phyloP scores from a whole-genome alignment of 768 basidiomycete genomes.

The Lactarius vividus region DNA sequence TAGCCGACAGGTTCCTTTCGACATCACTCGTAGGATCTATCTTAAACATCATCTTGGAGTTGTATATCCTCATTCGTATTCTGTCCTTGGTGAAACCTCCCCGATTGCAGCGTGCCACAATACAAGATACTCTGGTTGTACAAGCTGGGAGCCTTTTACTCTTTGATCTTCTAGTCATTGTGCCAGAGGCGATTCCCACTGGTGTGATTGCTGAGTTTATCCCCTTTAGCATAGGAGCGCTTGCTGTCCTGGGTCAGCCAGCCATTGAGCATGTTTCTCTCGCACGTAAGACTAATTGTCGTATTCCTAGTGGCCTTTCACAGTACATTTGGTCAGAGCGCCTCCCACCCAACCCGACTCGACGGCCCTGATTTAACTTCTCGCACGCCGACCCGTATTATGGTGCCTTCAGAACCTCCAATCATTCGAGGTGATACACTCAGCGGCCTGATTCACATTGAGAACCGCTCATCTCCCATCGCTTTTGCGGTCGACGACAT shows the following conservation, averaged over 20 bases:
- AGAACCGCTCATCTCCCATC: constrained; percentile 1
- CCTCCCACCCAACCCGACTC: not conserved
- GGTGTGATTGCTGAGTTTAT: constrained; percentile 41
- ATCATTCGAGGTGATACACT: not conserved
- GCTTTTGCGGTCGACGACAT: constrained; percentile 1
- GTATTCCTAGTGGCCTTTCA: constrained; percentile 29
- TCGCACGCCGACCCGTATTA: not conserved
- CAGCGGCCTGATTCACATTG: not conserved
- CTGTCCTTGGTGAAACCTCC: constrained; percentile 33
- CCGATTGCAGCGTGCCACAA: constrained; percentile 25
- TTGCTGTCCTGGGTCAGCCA: constrained; percentile 43
- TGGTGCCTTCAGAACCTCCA: not conserved
- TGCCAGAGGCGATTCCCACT: constrained; percentile 37
- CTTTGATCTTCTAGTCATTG: constrained; percentile 43
- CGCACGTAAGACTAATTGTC: constrained; percentile 7
- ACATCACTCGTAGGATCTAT: constrained; percentile 39
- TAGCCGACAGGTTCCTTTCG: constrained; percentile 38
- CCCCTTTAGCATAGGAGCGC: constrained; percentile 42
- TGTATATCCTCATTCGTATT: constrained; percentile 39
- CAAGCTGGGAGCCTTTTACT: constrained; percentile 42
- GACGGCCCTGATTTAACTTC: not conserved
- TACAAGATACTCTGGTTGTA: constrained; percentile 36
- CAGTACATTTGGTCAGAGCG: not conserved
- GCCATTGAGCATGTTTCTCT: constrained; percentile 23
- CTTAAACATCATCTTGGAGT: constrained; percentile 39